These are phyloP conservation scores for Capsella rubella DNA, from an alignment of 441 rosid species.

Conservation along the genomic window DNA sequence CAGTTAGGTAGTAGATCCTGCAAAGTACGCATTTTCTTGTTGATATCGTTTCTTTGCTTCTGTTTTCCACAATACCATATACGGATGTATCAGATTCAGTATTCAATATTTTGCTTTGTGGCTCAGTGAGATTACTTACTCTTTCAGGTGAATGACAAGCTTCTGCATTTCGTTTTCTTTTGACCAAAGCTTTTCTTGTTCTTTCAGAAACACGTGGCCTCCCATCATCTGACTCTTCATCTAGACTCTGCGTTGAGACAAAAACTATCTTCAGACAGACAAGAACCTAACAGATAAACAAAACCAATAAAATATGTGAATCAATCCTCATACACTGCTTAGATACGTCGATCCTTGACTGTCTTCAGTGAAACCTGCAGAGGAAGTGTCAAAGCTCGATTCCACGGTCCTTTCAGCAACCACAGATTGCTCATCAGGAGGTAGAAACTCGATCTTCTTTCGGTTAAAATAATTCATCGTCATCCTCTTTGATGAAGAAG, in stretches of 20 bases:
- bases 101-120: neutral
- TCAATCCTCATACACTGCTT: conserved; percentile 50
- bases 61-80: conserved; percentile 28
- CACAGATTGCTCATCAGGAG: conserved; percentile 64
- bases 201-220: conserved; percentile 42
- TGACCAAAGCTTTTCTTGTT: conserved; percentile 35
- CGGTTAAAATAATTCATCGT: conserved; percentile 12
- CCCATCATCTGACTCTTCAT: conserved; percentile 45
- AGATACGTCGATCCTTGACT: conserved; percentile 41
- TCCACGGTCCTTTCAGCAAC: conserved; percentile 38
- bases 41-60: conserved; percentile 56
- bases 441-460: conserved; percentile 27
- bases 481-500: conserved; percentile 24
- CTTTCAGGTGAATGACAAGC: conserved; percentile 33
- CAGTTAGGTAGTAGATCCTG: conserved; percentile 59
- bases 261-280: conserved; percentile 10
- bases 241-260: conserved; percentile 33
- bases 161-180: conserved; percentile 47
- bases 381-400: conserved; percentile 12
- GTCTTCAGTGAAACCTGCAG: conserved; percentile 39
- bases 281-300: conserved; percentile 24
- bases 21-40: conserved; percentile 60
- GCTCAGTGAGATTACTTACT: conserved; percentile 24
- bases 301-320: conserved; percentile 15
- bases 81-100: conserved; percentile 10